Base-by-base conservation (phyloP, 352 stramenopile genomes). In the Pythium coloratum region DNA sequence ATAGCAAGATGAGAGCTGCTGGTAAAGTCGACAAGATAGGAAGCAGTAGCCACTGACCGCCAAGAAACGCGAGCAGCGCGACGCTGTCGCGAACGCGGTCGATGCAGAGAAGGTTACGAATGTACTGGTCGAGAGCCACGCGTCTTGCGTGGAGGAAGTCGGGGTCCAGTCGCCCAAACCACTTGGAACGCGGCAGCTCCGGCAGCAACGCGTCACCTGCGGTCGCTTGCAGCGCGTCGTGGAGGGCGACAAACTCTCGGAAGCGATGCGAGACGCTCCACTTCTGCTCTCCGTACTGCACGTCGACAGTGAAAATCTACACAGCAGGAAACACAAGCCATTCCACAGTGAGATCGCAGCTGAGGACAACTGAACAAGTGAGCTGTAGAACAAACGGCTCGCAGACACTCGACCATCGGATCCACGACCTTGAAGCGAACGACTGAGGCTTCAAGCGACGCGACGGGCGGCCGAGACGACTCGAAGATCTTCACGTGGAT, bases 11-110 rank as follows among this genome's bases (percentile, higher is more conserved):
- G 12, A 42, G 40, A 18, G 42, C 14, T 49, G 26, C 16, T 24
- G 16, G 3, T 44, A 18, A 30, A 30, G 28, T 30, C 28, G 28
- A 2, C 28, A 30, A 14, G 38, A 44, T 6, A 18, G 38, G 18
- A 44, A 14, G 34, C 34, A 40, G 38, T 44, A 18, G 12, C 14
- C 51, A 50, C 55, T 1, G 46, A 89, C 82, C 82, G 58, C 82
- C 82, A 0, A 91, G 74, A 55, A 91, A 91, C 12, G 77, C 75
- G 3, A 91, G 71, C 44, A 89, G 28, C 24, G 70, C 59, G 8
- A 81, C 76, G 6, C 80, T 82, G n/a, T 71, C 57, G 8, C 77
- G 63, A 2, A 78, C 42, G 16, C 56, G 16, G 10, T 86, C 73
- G 34, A 91, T 71, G 61, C 84, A 68, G 36, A 86, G 64, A 9